Percentiles rank a stretch among this genome's conserved stretches.
These are phyloP conservation scores for Alternaria postmessia DNA, from an alignment of 2,329 filamentous ascomycete species.

Conservation along the genomic window DNA sequence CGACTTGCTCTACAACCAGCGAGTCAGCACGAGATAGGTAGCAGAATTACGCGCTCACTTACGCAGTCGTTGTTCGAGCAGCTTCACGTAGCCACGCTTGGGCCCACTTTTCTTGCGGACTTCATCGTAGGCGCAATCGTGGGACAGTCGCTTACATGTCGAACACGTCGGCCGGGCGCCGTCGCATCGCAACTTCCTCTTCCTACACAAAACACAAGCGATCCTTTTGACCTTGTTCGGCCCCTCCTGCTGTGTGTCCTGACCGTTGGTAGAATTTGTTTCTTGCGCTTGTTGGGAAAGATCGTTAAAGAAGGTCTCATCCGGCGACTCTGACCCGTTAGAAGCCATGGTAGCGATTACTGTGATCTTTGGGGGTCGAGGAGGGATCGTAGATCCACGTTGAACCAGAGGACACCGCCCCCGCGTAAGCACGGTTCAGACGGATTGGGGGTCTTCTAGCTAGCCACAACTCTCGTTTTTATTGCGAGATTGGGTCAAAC, in stretches of 20 bases:
- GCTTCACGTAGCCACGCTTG: slow-evolving; percentile 93
- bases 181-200: slow-evolving; percentile 91
- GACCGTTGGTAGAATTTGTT: slow-evolving; percentile 50
- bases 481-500: not conserved
- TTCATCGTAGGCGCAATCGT: slow-evolving; percentile 90
- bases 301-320: slow-evolving; percentile 65
- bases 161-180: slow-evolving; percentile 84
- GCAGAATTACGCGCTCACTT: slow-evolving; percentile 51
- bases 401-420: slow-evolving; percentile 10
- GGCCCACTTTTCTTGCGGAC: slow-evolving; percentile 93
- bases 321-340: slow-evolving; percentile 46
- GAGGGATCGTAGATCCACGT: slow-evolving; percentile 16
- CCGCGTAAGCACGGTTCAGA: slow-evolving; percentile 30
- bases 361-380: slow-evolving; percentile 8
- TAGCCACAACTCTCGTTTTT: slow-evolving; percentile 1
- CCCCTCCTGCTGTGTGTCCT: slow-evolving; percentile 56
- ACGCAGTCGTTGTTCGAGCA: slow-evolving; percentile 91
- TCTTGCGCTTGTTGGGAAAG: slow-evolving; percentile 55
- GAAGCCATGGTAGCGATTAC: slow-evolving; percentile 37
- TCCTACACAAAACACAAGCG: slow-evolving; percentile 92
- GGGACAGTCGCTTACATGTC: slow-evolving; percentile 85
- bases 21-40: slow-evolving; percentile 18
- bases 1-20: slow-evolving; percentile 77
- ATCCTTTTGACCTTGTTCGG: slow-evolving; percentile 74
- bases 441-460: not conserved